Evolutionary conservation across 441 rosid genomes (phyloP).

Genomic region (Bruguiera hainesii): DNA sequence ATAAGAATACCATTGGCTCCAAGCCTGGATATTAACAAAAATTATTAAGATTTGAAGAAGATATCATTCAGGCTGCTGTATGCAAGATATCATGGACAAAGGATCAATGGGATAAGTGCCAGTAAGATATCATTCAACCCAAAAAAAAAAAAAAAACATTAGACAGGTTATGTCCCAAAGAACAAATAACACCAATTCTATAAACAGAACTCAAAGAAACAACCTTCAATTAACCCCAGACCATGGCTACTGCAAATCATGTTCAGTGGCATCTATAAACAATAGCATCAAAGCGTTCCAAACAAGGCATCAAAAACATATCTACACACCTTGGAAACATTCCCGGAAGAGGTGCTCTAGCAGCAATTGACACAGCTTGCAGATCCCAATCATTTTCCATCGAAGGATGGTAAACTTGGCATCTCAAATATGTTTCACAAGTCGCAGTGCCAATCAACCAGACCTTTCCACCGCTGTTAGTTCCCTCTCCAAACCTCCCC

Average conservation of each 20-base stretch:
- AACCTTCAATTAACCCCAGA: no score
- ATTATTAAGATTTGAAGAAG: not conserved
- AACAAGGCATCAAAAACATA: not conserved
- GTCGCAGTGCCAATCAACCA: constrained; percentile 92
- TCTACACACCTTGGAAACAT: constrained; percentile 59
- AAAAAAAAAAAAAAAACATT: not conserved
- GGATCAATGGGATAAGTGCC: not conserved
- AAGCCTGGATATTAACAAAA: constrained; percentile 39
- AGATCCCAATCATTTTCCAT: constrained; percentile 96
- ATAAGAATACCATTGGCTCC: constrained; percentile 49
- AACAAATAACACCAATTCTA: constrained; percentile 11
- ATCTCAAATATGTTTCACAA: constrained; percentile 88
- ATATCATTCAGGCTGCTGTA: no score
- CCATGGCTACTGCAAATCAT: constrained; percentile 1
- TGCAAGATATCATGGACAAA: not conserved
- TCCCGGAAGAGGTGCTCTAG: constrained; percentile 50
- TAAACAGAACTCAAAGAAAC: constrained; percentile 9
- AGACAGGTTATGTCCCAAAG: not conserved
- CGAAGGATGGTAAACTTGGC: constrained; percentile 83
- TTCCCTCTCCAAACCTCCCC: constrained; percentile 39
- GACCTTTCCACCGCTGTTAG: constrained; percentile 32
- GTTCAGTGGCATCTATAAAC: not conserved
- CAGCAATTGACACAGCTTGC: constrained; percentile 79
- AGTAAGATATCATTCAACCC: not conserved
- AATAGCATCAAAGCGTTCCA: not conserved